Evolutionary conservation across 306 rosid genomes (phyloP), one percentile per base, ranked within the genome.

Genomic region (Lotus japonicus): DNA sequence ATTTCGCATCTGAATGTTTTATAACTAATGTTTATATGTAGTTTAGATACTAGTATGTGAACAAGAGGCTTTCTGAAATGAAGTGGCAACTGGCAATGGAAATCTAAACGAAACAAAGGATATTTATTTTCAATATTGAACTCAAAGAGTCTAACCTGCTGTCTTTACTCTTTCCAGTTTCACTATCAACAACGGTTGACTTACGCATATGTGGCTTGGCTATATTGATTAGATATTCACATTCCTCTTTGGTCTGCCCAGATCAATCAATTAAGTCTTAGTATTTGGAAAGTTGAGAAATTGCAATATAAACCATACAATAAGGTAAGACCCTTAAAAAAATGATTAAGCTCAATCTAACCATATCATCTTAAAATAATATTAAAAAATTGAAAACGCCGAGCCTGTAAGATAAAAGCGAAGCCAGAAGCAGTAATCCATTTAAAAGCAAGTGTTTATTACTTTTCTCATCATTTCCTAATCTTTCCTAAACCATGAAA

Each of bases 81-180:
- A 70, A 21, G 31, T 11, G 43, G 38, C 45, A 38, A 64, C 23
- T 11, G 43, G 38, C 45, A 38, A 64, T 23, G 2, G 38, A 18
- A 26, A 2, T 33, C 7, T 64, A 70, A 58, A 49, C 31, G 53
- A 44, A 10, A 15, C 19, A 66, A 63, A 16, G 6, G 23, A 72
- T 42, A 42, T 63, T 65, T 57, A 68, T 61, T 63, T 26, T 60
- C 62, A 42, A 64, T 43, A 72, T 12, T 43, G 2, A 79, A 55
- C 28, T 54, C 23, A 54, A 60, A 66, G 17, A 7, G 42, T 51
- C 73, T 49, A 50, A 95, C 99, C 99, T 90, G 97, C 96, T 88
- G 68, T 88, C 90, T 75, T 12, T 76, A 80, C 92, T 85, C 89
- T 86, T 79, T 77, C 97, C 97, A 28, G 97, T 90, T 81, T 79